Percentiles rank a stretch among this genome's conserved stretches.
Conservation (phyloP, 495 filamentous ascomycete species). For the Lepidopterella palustris region DNA sequence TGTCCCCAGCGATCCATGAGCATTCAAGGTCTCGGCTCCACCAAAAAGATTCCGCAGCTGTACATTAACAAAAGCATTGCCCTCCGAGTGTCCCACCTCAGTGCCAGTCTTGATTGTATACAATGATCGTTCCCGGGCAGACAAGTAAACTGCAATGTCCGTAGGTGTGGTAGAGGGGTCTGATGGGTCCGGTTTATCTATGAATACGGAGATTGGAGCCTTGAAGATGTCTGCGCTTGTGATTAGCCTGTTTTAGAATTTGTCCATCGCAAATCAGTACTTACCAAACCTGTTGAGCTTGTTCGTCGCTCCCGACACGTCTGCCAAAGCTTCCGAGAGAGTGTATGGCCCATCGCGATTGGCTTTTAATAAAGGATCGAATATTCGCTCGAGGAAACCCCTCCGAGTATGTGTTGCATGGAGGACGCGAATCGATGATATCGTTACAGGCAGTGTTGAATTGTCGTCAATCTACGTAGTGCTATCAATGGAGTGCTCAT, state of each 20-base stretch:
- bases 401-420: slow-evolving; percentile 70
- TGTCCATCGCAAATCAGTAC: slow-evolving; percentile 7
- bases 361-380: slow-evolving; percentile 67
- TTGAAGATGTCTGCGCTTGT: slow-evolving; percentile 69
- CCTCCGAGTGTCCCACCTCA: slow-evolving; percentile 84
- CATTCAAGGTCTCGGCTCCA: slow-evolving; percentile 79
- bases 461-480: slow-evolving; percentile 63
- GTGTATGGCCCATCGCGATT: slow-evolving; percentile 63
- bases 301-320: slow-evolving; percentile 57
- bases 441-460: slow-evolving; percentile 69
- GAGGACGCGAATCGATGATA: slow-evolving; percentile 74
- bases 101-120: slow-evolving; percentile 85
- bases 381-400: slow-evolving; percentile 69
- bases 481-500: background rate
- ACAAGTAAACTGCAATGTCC: slow-evolving; percentile 71
- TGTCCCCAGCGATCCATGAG: slow-evolving; percentile 81
- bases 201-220: slow-evolving; percentile 67
- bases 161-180: slow-evolving; percentile 56
- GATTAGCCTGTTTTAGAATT: background rate
- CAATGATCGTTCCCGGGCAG: slow-evolving; percentile 68
- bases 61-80: slow-evolving; percentile 79
- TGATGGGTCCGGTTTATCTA: slow-evolving; percentile 59
- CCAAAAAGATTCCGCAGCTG: slow-evolving; percentile 88
- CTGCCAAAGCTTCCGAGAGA: slow-evolving; percentile 64
- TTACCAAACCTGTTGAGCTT: slow-evolving; percentile 78